A percentile compares a stretch with the other conserved stretches of the same genome.
Evolutionary conservation across 78 protist genomes (phyloP).

Genomic region (Guillardia theta): DNA sequence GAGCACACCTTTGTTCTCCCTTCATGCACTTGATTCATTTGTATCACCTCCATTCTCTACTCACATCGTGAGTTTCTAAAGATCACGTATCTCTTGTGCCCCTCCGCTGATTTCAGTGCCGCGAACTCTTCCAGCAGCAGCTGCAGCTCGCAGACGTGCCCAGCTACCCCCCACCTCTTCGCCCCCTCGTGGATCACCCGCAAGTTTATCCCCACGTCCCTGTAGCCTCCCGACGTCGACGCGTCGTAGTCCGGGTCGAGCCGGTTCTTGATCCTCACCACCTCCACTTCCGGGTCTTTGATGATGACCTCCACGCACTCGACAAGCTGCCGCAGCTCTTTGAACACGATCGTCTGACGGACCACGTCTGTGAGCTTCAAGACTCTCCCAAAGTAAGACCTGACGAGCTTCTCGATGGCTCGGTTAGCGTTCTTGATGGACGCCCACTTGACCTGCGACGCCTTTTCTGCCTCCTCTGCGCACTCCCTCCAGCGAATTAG

Average conservation of each 20-base stretch:
- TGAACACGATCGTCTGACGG: not conserved
- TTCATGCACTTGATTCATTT: too few species aligned
- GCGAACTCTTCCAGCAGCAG: not conserved
- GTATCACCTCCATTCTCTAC: too few species aligned
- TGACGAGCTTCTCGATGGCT: not conserved
- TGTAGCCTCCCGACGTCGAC: not conserved
- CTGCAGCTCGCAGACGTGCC: not conserved
- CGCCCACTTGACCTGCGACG: not conserved
- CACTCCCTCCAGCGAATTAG: not conserved
- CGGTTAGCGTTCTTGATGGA: not conserved
- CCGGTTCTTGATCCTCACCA: not conserved
- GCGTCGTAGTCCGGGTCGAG: conserved; percentile 6
- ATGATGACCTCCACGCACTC: not conserved
- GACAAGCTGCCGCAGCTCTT: not conserved
- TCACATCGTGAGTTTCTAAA: not conserved
- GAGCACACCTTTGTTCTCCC: too few species aligned
- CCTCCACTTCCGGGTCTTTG: not conserved
- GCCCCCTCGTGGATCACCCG: not conserved
- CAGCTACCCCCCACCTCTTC: not conserved
- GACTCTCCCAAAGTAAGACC: not conserved
- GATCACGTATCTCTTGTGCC: not conserved
- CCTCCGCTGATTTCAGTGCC: not conserved
- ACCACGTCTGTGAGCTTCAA: not conserved
- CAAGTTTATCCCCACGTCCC: not conserved
- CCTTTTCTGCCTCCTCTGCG: not conserved